phyloP scores from a whole-genome alignment of 345 rosid species.

The Raphanus sativus region DNA sequence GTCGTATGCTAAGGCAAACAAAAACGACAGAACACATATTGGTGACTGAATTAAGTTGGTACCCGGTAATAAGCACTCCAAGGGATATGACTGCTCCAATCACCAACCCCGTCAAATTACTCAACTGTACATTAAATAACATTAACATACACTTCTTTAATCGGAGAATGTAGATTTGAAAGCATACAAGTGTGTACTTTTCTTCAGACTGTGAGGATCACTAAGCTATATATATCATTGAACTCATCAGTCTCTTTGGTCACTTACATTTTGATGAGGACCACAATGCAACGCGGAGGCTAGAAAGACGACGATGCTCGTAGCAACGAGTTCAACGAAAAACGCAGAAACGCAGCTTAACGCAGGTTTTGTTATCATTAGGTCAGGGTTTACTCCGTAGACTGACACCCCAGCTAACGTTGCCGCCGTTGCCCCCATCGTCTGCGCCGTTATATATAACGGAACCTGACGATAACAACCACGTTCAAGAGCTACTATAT shows the following conservation, averaged over 20 bases:
- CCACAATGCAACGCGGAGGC: conserved; percentile 55
- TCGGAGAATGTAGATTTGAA: too few relatives aligned
- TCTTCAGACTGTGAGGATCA: background rate
- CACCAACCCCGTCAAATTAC: conserved; percentile 59
- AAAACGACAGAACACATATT: background rate
- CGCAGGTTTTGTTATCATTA: conserved; percentile 61
- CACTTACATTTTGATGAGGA: conserved; percentile 55
- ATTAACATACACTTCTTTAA: background rate
- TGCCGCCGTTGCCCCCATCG: conserved; percentile 59
- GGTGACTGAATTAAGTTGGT: background rate
- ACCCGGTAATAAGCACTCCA: conserved; percentile 82
- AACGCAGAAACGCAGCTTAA: conserved; percentile 63
- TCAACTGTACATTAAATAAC: conserved; percentile 45
- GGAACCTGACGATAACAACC: conserved; percentile 55
- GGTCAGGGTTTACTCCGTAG: conserved; percentile 55
- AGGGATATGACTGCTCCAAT: conserved; percentile 70
- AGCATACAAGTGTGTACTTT: background rate
- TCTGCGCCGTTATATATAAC: conserved; percentile 68
- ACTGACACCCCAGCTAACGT: conserved; percentile 53
- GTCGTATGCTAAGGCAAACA: background rate
- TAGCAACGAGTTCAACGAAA: conserved; percentile 75
- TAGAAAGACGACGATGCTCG: conserved; percentile 64
- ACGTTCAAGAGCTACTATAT: background rate
- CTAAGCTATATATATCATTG: background rate
- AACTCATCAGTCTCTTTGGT: background rate